Conservation (phyloP, 495 filamentous ascomycete species). For the Xanthoparmelia taractica region DNA sequence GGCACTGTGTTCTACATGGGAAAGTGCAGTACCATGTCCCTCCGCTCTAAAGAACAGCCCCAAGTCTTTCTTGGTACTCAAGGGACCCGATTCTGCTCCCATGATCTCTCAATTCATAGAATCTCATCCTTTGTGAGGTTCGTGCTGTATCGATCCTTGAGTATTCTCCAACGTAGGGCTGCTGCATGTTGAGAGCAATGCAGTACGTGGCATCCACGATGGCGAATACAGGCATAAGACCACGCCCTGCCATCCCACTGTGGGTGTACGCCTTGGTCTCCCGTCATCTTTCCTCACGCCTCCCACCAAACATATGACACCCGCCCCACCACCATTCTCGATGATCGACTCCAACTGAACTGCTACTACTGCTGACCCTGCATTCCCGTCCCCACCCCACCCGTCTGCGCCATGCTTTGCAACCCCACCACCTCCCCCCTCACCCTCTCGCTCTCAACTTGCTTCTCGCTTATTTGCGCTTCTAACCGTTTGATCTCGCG, state of each 20-base stretch:
- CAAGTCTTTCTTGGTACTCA: no score
- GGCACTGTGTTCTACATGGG: not conserved
- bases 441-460: constrained; percentile 75
- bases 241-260: no score
- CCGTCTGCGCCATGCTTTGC: constrained; percentile 12
- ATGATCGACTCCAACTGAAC: not conserved
- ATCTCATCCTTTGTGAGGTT: not conserved
- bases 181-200: not conserved
- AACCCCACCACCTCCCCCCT: constrained; percentile 46
- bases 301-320: no score
- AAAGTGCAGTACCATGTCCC: not conserved
- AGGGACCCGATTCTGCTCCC: no score
- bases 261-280: no score
- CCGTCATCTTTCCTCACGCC: no score
- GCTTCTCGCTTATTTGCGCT: constrained; percentile 65
- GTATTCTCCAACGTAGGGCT: not conserved
- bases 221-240: not conserved
- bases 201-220: not conserved
- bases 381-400: not conserved
- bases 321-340: not conserved
- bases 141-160: not conserved
- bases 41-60: no score
- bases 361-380: no score
- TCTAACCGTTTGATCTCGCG: constrained; percentile 89
- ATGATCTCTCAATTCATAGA: no score